Base-by-base conservation (phyloP, 2,329 filamentous ascomycete genomes). In the Dactylellina haptotyla region DNA sequence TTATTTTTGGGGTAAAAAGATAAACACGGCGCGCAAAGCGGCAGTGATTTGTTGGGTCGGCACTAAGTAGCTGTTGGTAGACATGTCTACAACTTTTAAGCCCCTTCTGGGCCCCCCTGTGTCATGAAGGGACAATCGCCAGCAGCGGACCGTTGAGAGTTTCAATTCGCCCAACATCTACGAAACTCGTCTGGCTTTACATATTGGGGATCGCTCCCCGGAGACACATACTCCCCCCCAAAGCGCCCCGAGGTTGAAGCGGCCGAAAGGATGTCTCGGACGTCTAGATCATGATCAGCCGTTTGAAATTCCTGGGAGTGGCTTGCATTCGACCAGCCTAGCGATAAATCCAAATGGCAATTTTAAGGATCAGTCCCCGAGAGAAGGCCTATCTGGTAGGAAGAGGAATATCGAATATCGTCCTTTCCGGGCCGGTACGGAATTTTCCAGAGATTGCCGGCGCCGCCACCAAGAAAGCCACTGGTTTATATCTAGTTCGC, bases 1-100 rank as follows among this genome's bases (percentile, higher is more conserved):
- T 64, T 56, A 65, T 56, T 65, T 65, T 65, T 56, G 48, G 61
- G 30, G 61, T 34, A 57, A n/a, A n/a, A n/a, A n/a, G n/a, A n/a
- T n/a, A n/a, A n/a, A n/a, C n/a, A n/a, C n/a, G n/a, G n/a, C n/a
- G n/a, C n/a, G n/a, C n/a, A n/a, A n/a, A n/a, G n/a, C n/a, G n/a
- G n/a, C n/a, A n/a, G n/a, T n/a, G n/a, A 12, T 30, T 37, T 65
- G 51, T 56, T 57, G 41, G 62, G 34, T 45, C 18, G 26, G 5
- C 30, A 23, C 30, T 30, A 39, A 20, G 18, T 32, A 32, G 18
- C 41, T 65, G 50, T 65, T 57, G 50, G 62, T 58, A 58, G 51
- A 58, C 46, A 43, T 66, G 41, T 56, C 37, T 54, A 45, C 51
- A 51, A 51, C 51, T 14, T 23, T 23, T 23, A 23, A 23, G 5